Percentiles rank a stretch among this genome's conserved stretches.
phyloP scores from a whole-genome alignment of 2,329 filamentous ascomycete genomes.

The Pestalotiopsis fici region DNA sequence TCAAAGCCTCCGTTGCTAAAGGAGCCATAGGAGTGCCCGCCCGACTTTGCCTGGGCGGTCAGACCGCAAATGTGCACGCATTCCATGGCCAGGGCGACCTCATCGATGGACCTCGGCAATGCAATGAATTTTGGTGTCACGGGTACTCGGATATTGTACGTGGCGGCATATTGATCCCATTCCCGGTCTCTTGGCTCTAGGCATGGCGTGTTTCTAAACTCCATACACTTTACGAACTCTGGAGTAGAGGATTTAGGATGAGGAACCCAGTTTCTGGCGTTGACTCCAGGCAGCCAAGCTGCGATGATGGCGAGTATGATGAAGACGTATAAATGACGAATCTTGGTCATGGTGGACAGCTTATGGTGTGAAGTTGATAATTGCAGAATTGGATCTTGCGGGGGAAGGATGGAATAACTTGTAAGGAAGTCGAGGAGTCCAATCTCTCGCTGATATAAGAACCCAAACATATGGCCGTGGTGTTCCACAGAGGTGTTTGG shows the following conservation, averaged over 20 bases:
- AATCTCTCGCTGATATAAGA: too few relatives aligned
- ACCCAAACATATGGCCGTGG: too few relatives aligned
- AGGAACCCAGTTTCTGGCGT: neutral
- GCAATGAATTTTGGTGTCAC: constrained; percentile 20
- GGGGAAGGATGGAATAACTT: too few relatives aligned
- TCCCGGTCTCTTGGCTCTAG: neutral
- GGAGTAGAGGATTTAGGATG: neutral
- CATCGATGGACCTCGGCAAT: constrained; percentile 22
- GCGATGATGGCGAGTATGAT: too few relatives aligned
- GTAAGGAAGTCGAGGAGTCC: too few relatives aligned
- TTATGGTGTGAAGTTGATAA: too few relatives aligned
- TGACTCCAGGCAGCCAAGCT: neutral
- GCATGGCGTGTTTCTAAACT: neutral
- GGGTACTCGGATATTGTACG: constrained; percentile 24
- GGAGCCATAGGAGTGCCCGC: constrained; percentile 51
- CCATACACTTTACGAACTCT: neutral
- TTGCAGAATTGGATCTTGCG: too few relatives aligned
- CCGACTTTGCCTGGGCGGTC: constrained; percentile 44
- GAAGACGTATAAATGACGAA: too few relatives aligned
- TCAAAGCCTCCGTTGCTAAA: constrained; percentile 38
- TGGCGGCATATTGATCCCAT: neutral
- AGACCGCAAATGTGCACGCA: constrained; percentile 39
- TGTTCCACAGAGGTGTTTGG: too few relatives aligned
- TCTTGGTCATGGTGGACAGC: too few relatives aligned
- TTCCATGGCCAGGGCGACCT: constrained; percentile 29